Evolutionary conservation across 352 stramenopile species (phyloP), one percentile per base, ranked within the genome.

Genomic region (Pythium insidiosum): DNA sequence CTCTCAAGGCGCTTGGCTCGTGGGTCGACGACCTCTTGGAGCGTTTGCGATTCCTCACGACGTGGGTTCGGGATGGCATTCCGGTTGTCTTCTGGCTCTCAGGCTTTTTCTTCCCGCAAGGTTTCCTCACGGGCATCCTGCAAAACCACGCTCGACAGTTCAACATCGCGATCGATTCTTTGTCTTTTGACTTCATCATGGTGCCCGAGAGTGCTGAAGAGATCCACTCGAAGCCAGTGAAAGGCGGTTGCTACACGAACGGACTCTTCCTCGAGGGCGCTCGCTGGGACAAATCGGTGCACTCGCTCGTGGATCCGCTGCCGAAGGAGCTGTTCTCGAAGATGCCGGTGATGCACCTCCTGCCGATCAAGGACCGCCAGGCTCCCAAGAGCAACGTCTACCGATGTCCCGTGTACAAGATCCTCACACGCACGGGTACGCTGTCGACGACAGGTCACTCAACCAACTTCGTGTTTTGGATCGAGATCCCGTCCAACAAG

Each of bases 381-480:
- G 66, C 69, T 0, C 76, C 84, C 1, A 72, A 77, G 19, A 71
- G 73, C 37, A 81, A 83, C 29, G 79, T 98, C 37, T 98, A 98
- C 41, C 84, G 87, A 18, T 97, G 88, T 34, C 93, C 93, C 0
- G 82, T 97, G 23, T 98, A 98, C 70, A 98, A 98, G 62, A 94
- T 97, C 31, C 73, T 98, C 37, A 96, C 83, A 18, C 68, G 92
- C 37, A 82, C 75, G 16, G 88, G 87, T 16, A 94, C 81, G 15
- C 61, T 97, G 6, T 92, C 80, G 0, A 97, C 88, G 10, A 97
- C 88, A 2, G 88, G 88, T 5, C 88, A 97, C 50, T 91, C 68
- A 15, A 96, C 88, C n/a, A 97, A 97, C 64, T 97, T 97, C 61
- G 77, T 97, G 45, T 92, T 96, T 59, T 97, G 88, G 89, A 92